Percentiles rank a stretch among this genome's conserved stretches.
Conservation (phyloP, 129 eudicot species). For the Mikania micrantha region DNA sequence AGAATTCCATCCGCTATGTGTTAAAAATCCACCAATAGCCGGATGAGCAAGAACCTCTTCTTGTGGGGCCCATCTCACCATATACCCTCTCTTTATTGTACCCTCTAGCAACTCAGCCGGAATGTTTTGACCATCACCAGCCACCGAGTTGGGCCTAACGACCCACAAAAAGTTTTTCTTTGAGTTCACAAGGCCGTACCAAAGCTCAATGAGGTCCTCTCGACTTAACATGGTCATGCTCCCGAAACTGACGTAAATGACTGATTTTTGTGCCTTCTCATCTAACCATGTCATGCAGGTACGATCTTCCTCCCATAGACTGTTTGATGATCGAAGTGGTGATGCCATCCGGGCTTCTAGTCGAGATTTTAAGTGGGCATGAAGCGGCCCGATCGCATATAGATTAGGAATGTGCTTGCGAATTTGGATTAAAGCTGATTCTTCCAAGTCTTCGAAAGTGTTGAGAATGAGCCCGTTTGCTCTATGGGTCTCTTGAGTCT, state of each 20-base stretch:
- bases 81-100: slow-evolving; percentile 41
- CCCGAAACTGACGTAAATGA: slow-evolving; percentile 62
- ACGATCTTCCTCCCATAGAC: slow-evolving; percentile 45
- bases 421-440: slow-evolving; percentile 33
- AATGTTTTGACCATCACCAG: slow-evolving; percentile 17
- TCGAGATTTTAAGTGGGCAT: slow-evolving; percentile 33
- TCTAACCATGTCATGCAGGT: slow-evolving; percentile 53
- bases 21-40: slow-evolving; percentile 44
- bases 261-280: slow-evolving; percentile 37
- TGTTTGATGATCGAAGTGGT: slow-evolving; percentile 18
- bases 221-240: slow-evolving; percentile 36
- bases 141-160: slow-evolving; percentile 40
- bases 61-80: slow-evolving; percentile 79
- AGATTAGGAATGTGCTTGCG: slow-evolving; percentile 35
- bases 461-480: slow-evolving; percentile 46
- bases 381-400: slow-evolving; percentile 54
- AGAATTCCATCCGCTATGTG: slow-evolving; percentile 84
- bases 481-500: slow-evolving; percentile 24
- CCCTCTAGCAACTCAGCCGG: slow-evolving; percentile 29
- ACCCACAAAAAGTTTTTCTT: slow-evolving; percentile 50
- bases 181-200: slow-evolving; percentile 54
- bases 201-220: slow-evolving; percentile 46
- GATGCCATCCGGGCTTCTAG: slow-evolving; percentile 12
- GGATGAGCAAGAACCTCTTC: slow-evolving; percentile 60
- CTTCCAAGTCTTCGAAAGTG: slow-evolving; percentile 57